Percentiles rank a stretch among this genome's conserved stretches.
These are phyloP conservation scores for Glycyrrhiza uralensis DNA, from an alignment of 306 rosid genomes.

Conservation along the genomic window DNA sequence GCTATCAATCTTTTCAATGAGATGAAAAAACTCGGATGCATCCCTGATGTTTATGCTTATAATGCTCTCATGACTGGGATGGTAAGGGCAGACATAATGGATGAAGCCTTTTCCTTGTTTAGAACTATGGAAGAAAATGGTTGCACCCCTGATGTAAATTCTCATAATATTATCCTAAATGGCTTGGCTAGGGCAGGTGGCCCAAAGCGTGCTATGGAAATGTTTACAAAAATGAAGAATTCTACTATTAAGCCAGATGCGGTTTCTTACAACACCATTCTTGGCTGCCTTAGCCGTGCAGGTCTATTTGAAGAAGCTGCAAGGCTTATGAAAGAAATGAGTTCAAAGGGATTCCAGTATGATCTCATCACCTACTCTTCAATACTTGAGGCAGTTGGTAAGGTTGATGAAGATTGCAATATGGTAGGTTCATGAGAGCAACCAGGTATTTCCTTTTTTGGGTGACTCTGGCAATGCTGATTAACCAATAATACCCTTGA, in stretches of 20 bases:
- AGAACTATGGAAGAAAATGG: conserved; percentile 79
- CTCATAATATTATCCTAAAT: conserved; percentile 75
- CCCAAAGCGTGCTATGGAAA: conserved; percentile 70
- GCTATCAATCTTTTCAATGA: conserved; percentile 73
- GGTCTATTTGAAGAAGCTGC: conserved; percentile 93
- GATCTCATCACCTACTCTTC: conserved; percentile 85
- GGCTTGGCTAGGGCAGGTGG: conserved; percentile 80
- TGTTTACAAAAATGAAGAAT: conserved; percentile 65
- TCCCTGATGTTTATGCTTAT: conserved; percentile 75
- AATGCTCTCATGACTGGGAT: conserved; percentile 96
- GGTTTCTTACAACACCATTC: conserved; percentile 81
- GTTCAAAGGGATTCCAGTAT: conserved; percentile 61
- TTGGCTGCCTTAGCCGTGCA: conserved; percentile 84
- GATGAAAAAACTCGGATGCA: conserved; percentile 81
- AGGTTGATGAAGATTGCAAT: conserved; percentile 57
- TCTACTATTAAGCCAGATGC: conserved; percentile 68
- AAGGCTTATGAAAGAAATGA: conserved; percentile 90
- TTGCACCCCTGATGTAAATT: conserved; percentile 69
- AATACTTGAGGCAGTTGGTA: conserved; percentile 95
- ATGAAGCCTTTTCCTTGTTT: conserved; percentile 69
- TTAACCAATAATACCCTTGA: neutral
- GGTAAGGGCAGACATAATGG: conserved; percentile 75
- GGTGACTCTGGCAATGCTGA: neutral
- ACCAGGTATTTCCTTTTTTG: neutral
- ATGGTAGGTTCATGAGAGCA: conserved; percentile 23